phyloP scores from a whole-genome alignment of 768 basidiomycete genomes.

The Sporobolomyces roseus region DNA sequence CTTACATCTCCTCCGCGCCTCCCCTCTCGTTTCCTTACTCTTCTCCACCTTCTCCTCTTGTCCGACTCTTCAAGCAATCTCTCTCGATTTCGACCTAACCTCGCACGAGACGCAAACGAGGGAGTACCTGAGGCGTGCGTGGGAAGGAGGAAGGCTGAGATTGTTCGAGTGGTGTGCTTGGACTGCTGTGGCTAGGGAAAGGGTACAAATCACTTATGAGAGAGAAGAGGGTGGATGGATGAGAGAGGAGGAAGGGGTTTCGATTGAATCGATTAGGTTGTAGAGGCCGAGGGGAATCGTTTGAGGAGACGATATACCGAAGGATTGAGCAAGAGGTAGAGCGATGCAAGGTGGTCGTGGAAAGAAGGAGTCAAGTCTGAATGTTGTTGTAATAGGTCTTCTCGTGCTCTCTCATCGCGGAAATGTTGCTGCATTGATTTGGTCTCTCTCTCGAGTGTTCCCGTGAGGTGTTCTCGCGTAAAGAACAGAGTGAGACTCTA shows the following conservation, averaged over 20 bases:
- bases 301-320: not conserved
- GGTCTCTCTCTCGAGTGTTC: too few relatives aligned
- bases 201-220: not conserved
- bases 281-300: not conserved
- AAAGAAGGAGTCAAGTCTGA: too few relatives aligned
- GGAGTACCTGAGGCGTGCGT: not conserved
- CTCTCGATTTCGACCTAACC: slow-evolving; percentile 2
- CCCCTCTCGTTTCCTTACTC: not conserved
- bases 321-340: too few relatives aligned
- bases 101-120: not conserved
- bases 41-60: not conserved
- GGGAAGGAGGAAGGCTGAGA: not conserved
- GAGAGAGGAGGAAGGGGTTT: not conserved
- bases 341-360: too few relatives aligned
- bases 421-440: too few relatives aligned
- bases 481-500: too few relatives aligned
- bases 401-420: too few relatives aligned
- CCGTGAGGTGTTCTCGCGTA: too few relatives aligned
- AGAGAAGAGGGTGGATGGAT: slow-evolving; percentile 2
- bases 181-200: not conserved
- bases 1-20: not conserved
- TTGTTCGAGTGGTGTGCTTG: not conserved
- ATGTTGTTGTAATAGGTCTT: too few relatives aligned
- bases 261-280: not conserved
- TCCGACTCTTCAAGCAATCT: not conserved